phyloP scores from a whole-genome alignment of 352 stramenopile genomes.

The Phytophthora pluvialis region DNA sequence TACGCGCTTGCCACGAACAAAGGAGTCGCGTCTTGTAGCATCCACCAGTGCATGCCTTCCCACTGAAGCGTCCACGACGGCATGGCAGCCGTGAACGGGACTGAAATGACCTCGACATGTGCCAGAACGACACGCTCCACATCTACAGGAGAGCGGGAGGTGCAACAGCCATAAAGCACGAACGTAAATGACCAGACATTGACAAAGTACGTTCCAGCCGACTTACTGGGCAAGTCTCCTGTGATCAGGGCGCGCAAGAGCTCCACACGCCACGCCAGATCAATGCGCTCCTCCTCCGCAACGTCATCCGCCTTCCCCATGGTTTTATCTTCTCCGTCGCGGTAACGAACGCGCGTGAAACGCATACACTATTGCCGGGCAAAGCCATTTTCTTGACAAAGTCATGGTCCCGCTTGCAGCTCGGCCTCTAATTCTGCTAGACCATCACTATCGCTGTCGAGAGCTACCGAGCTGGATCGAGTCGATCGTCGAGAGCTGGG shows the following conservation, averaged over 20 bases:
- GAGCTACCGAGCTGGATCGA: slow-evolving; percentile 34
- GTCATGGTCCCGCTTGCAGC: slow-evolving; percentile 23
- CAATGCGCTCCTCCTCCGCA: slow-evolving; percentile 20
- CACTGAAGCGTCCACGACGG: slow-evolving; percentile 65
- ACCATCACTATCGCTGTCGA: slow-evolving; percentile 60
- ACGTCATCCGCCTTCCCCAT: slow-evolving; percentile 26
- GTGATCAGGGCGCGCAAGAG: slow-evolving; percentile 43
- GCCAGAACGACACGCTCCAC: slow-evolving; percentile 39
- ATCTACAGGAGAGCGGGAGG: slow-evolving; percentile 26
- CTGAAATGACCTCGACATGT: slow-evolving; percentile 60
- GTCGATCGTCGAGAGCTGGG: slow-evolving; percentile 29
- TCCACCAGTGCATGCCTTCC: slow-evolving; percentile 80
- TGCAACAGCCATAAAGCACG: background rate
- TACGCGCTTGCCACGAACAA: slow-evolving; percentile 73
- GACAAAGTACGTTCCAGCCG: background rate
- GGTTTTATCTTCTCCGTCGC: background rate
- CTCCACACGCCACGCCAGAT: slow-evolving; percentile 36
- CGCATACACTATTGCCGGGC: slow-evolving; percentile 19
- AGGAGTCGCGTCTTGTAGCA: slow-evolving; percentile 65
- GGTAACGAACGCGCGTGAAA: slow-evolving; percentile 19
- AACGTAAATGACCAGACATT: background rate
- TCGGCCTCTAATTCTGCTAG: slow-evolving; percentile 50
- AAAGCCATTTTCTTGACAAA: background rate
- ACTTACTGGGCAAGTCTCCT: slow-evolving; percentile 38
- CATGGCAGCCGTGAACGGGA: slow-evolving; percentile 62